These are phyloP conservation scores for Fusarium solani-melongenae DNA, from an alignment of 2,329 filamentous ascomycete species.

Conservation along the genomic window DNA sequence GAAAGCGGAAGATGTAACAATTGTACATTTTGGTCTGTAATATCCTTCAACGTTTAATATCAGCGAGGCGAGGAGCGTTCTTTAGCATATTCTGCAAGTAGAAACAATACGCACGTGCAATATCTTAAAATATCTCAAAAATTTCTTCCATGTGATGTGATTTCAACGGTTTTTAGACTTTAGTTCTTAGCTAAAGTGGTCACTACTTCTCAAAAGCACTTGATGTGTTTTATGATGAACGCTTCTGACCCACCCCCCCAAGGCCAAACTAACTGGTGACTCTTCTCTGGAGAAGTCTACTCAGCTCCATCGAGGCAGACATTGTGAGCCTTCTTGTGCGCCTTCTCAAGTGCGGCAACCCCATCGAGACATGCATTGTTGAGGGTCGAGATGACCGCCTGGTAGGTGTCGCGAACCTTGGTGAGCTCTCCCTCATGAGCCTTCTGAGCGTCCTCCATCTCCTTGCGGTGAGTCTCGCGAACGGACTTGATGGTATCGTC, in stretches of 20 bases:
- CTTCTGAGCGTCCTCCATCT: neutral
- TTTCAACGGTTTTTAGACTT: neutral
- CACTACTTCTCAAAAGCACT: neutral
- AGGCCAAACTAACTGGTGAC: neutral
- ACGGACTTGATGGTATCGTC: neutral
- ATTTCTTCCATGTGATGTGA: neutral
- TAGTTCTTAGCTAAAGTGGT: neutral
- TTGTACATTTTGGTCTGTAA: conserved; percentile 30
- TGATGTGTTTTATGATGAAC: neutral
- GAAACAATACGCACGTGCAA: conserved; percentile 27
- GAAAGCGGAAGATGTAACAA: conserved; percentile 15
- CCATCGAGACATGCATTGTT: neutral
- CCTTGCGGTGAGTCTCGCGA: neutral
- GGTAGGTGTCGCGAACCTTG: neutral
- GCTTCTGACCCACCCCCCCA: neutral
- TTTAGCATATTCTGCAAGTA: conserved; percentile 30
- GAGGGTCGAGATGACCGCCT: neutral
- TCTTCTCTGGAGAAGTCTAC: neutral
- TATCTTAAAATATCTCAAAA: neutral
- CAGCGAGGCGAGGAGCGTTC: conserved; percentile 31
- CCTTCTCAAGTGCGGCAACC: neutral
- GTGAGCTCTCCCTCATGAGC: neutral
- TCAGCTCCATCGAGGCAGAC: neutral
- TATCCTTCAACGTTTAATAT: conserved; percentile 20
- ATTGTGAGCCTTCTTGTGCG: neutral